These are phyloP conservation scores for Coemansia sp. DNA, from an alignment of 192 early-diverging fungal genomes.

Conservation along the genomic window DNA sequence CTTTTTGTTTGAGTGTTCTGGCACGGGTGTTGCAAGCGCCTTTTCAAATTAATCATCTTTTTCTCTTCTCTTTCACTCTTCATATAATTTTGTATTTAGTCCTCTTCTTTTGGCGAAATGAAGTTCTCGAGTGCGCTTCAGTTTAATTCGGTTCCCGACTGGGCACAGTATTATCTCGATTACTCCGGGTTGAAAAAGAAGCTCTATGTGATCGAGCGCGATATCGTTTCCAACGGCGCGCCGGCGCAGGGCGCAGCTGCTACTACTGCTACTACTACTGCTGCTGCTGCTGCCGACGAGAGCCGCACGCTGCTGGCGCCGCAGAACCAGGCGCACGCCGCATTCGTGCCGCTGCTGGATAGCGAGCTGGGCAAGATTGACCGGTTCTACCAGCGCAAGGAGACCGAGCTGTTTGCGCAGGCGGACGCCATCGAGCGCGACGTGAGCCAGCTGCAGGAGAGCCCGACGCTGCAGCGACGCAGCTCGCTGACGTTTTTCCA, in stretches of 20 bases:
- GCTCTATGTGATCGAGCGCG: slow-evolving; percentile 74
- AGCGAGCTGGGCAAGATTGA: slow-evolving; percentile 82
- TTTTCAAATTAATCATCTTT: not conserved
- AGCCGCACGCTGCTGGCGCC: slow-evolving; percentile 31
- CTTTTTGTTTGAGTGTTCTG: not conserved
- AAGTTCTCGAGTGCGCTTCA: slow-evolving; percentile 92
- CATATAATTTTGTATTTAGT: not conserved
- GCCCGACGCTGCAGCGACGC: slow-evolving; percentile 25
- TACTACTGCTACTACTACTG: not conserved
- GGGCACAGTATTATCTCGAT: slow-evolving; percentile 75
- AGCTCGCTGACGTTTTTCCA: slow-evolving; percentile 34
- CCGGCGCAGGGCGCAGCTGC: not conserved
- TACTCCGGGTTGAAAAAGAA: slow-evolving; percentile 75
- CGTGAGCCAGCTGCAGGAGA: slow-evolving; percentile 6
- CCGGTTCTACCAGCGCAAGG: slow-evolving; percentile 80
- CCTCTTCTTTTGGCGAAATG: slow-evolving; percentile 63
- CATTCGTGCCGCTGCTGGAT: slow-evolving; percentile 75
- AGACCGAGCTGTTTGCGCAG: slow-evolving; percentile 70
- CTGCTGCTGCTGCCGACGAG: slow-evolving; percentile 13
- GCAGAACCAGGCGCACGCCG: slow-evolving; percentile 37
- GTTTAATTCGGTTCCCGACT: slow-evolving; percentile 88
- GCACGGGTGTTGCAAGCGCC: not conserved
- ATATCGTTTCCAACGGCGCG: slow-evolving; percentile 37
- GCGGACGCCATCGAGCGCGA: slow-evolving; percentile 59
- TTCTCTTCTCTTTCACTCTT: not conserved